Evolutionary conservation across 1,284 basidiomycete species (phyloP), one percentile per base, ranked within the genome.

Genomic region (Ustilago shanxiensis): DNA sequence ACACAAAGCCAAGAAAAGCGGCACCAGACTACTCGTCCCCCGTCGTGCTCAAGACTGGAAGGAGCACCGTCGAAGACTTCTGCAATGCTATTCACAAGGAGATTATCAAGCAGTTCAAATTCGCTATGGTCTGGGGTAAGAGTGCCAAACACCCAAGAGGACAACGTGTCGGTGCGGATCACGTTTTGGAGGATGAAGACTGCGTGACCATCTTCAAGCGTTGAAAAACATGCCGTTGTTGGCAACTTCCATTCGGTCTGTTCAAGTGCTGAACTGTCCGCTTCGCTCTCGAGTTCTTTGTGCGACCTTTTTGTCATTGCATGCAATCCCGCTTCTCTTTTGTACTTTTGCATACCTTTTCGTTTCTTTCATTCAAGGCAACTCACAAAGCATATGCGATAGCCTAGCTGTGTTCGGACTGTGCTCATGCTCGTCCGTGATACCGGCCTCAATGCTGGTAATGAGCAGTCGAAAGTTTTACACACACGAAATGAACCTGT

Each of bases 81-180:
- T 82, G 80, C 62, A 81, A 83, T 96, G 73, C 91, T 3, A 94
- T 94, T 77, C 94, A 95, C 87, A 95, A 94, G 86, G 94, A 95
- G 86, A 95, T 95, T 58, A 91, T 92, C 31, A 95, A 95, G 87
- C 93, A 95, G 86, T 91, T 95, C 90, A 95, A 94, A 89, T 95
- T 60, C 85, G 93, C 94, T 16, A 89, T 95, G 67, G 95, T 96
- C 1, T 97, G 94, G 93, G 95, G 95, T 60, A 89, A 93, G 1
- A 96, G 94, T 75, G 95, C 95, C 26, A 99, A 98, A 88, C 97
- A 99, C 86, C 89, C 95, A 14, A 89, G 95, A 79, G 97, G 97
- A 2, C 97, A 99, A 87, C 95, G 97, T 86, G 95, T 98, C 31
- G 96, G 97, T 16, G 61, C 57, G 8, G 83, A 82, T 53, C 82